Evolutionary conservation across 2,329 filamentous ascomycete species (phyloP).

Genomic region (Fusarium anguioides): DNA sequence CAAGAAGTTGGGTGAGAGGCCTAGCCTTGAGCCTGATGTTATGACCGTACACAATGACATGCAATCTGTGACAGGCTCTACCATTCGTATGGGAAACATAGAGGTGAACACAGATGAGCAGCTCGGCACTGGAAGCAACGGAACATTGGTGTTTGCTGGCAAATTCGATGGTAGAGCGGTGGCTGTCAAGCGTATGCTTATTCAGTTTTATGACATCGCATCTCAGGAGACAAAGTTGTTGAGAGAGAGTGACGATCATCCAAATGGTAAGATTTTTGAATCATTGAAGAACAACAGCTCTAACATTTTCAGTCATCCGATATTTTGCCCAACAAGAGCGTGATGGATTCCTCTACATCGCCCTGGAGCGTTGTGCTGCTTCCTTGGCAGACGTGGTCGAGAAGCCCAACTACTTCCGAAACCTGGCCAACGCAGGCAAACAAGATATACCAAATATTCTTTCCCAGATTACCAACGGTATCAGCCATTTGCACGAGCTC

Average conservation of each 20-base stretch:
- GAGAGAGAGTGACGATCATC: constrained; percentile 93
- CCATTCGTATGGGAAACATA: constrained; percentile 71
- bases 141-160: constrained; percentile 96
- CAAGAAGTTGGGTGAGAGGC: constrained; percentile 66
- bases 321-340: constrained; percentile 94
- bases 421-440: constrained; percentile 78
- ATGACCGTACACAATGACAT: constrained; percentile 68
- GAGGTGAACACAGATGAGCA: constrained; percentile 72
- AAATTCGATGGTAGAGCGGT: constrained; percentile 93
- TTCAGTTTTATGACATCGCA: constrained; percentile 95
- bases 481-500: constrained; percentile 88
- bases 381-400: constrained; percentile 93
- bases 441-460: constrained; percentile 82
- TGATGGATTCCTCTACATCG: constrained; percentile 93
- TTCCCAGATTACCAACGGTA: constrained; percentile 88
- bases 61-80: constrained; percentile 68
- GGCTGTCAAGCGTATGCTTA: constrained; percentile 95
- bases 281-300: background rate
- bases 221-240: constrained; percentile 92
- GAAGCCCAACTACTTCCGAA: constrained; percentile 73
- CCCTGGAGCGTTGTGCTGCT: constrained; percentile 91
- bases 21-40: constrained; percentile 70
- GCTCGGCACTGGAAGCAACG: constrained; percentile 87
- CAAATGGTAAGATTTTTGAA: constrained; percentile 69
- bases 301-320: constrained; percentile 76